A percentile compares a stretch with the other conserved stretches of the same genome.
Evolutionary conservation across 129 eudicot genomes (phyloP).

Genomic region (Deinandra increscens): DNA sequence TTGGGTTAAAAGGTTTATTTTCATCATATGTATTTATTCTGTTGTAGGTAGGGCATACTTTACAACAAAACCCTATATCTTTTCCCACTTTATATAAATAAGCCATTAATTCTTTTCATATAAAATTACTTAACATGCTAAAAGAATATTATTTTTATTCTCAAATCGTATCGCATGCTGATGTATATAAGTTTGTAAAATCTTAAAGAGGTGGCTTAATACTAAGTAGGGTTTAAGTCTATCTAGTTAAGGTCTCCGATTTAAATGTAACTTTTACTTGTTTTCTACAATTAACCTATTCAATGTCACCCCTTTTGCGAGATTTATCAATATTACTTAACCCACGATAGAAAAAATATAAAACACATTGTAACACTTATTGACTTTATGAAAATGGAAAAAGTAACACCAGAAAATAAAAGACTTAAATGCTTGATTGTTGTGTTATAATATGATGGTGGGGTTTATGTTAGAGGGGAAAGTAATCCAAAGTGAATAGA

Average conservation of each 20-base stretch:
- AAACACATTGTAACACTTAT: no score
- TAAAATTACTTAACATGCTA: background rate
- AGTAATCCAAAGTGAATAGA: constrained; percentile 25
- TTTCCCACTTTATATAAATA: background rate
- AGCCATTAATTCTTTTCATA: background rate
- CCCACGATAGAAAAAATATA: background rate
- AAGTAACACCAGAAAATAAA: background rate
- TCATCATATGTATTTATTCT: background rate
- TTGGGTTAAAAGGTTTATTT: background rate
- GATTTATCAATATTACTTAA: no score
- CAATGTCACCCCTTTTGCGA: no score
- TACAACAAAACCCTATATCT: background rate
- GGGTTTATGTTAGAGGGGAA: constrained; percentile 8
- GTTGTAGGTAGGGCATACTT: background rate
- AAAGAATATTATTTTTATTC: background rate
- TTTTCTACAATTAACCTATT: no score
- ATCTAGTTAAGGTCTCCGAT: no score
- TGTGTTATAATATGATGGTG: constrained; percentile 29
- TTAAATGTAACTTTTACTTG: no score
- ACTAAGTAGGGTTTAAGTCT: no score
- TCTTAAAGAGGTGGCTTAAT: no score
- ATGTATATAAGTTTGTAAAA: background rate
- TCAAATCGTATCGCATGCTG: background rate
- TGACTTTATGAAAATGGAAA: background rate
- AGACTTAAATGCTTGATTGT: constrained; percentile 2